Conservation (phyloP, 2,329 filamentous ascomycete species). For the Colletotrichum sp. region DNA sequence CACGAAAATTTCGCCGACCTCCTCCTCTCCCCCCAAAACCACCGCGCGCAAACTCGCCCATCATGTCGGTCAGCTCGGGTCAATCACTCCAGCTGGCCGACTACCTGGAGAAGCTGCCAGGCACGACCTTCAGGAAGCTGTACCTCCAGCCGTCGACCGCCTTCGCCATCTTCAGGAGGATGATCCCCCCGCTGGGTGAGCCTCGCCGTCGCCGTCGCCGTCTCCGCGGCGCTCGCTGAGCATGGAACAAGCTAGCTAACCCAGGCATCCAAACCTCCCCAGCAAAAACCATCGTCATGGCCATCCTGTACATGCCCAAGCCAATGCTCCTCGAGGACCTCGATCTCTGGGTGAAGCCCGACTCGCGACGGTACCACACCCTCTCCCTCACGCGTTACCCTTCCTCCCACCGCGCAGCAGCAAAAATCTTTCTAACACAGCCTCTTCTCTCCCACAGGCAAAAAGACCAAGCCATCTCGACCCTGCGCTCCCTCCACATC, state of each 20-base stretch:
- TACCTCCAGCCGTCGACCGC: conserved; percentile 97
- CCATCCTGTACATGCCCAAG: conserved; percentile 86
- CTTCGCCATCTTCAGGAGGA: conserved; percentile 94
- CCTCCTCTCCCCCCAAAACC: background rate
- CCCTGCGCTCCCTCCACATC: conserved; percentile 87
- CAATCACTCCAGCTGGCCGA: conserved; percentile 73
- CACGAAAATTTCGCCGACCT: background rate
- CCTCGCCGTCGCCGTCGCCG: background rate
- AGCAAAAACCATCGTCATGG: conserved; percentile 97
- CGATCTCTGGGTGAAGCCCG: conserved; percentile 82
- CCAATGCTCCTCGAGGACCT: conserved; percentile 82
- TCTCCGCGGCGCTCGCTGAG: background rate
- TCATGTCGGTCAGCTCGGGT: conserved; percentile 50
- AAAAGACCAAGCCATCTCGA: conserved; percentile 82
- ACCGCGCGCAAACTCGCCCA: conserved; percentile 22
- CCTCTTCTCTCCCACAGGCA: conserved; percentile 55
- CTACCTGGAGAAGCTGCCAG: conserved; percentile 90
- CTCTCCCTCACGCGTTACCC: background rate
- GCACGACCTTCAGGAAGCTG: conserved; percentile 86
- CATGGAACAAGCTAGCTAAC: background rate
- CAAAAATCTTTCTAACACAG: background rate
- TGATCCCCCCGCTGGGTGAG: conserved; percentile 89
- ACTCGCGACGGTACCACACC: conserved; percentile 44
- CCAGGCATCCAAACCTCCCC: background rate
- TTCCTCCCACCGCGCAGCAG: background rate